Conservation (phyloP, 176 grass and related monocot species). For the Avena sativa region DNA sequence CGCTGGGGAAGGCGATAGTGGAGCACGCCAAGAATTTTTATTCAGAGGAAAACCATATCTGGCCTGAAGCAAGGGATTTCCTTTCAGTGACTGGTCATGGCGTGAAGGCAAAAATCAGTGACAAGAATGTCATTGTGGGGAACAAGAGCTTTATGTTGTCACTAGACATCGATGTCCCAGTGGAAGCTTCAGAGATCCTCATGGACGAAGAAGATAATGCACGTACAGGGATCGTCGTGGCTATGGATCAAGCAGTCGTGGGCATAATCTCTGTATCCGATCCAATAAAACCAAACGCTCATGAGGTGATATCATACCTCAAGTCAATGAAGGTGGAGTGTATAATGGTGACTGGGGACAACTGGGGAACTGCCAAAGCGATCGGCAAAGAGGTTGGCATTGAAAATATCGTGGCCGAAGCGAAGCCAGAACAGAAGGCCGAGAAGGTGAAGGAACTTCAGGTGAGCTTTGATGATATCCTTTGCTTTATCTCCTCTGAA, state of each 20-base stretch:
- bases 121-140: slow-evolving; percentile 64
- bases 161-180: slow-evolving; percentile 55
- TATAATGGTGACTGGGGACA: slow-evolving; percentile 98
- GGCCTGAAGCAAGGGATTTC: slow-evolving; percentile 81
- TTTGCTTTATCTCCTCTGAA: background rate
- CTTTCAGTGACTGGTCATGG: slow-evolving; percentile 80
- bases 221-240: slow-evolving; percentile 77
- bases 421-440: slow-evolving; percentile 87
- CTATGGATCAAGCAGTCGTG: slow-evolving; percentile 62
- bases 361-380: slow-evolving; percentile 93
- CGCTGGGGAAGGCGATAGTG: slow-evolving; percentile 80
- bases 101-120: slow-evolving; percentile 61
- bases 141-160: slow-evolving; percentile 89
- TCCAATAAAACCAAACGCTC: slow-evolving; percentile 76
- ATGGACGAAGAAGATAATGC: slow-evolving; percentile 76
- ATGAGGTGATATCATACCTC: slow-evolving; percentile 79
- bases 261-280: slow-evolving; percentile 91
- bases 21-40: slow-evolving; percentile 73
- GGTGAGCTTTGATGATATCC: slow-evolving; percentile 44
- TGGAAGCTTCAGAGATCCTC: slow-evolving; percentile 76
- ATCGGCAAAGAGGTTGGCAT: slow-evolving; percentile 86
- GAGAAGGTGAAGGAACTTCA: slow-evolving; percentile 92
- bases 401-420: slow-evolving; percentile 72
- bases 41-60: slow-evolving; percentile 61
- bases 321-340: slow-evolving; percentile 86